These are phyloP conservation scores for Apiospora arundinis DNA, from an alignment of 2,329 filamentous ascomycete genomes.

Conservation along the genomic window DNA sequence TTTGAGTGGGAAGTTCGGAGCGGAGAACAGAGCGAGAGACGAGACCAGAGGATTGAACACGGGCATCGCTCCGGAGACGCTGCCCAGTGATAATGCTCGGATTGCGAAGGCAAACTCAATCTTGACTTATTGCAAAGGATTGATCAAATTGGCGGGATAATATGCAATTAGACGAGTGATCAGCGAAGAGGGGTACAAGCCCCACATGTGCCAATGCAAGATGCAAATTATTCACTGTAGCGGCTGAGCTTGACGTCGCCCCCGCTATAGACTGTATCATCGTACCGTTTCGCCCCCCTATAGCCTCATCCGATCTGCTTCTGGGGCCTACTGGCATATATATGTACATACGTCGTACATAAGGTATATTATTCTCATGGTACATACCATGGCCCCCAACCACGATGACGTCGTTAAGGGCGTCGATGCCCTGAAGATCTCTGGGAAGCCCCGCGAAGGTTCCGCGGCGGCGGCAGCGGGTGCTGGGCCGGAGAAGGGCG, in stretches of 20 bases:
- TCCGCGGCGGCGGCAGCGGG: not conserved
- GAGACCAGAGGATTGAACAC: not conserved
- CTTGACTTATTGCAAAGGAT: not conserved
- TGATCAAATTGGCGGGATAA: not conserved
- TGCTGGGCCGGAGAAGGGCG: not conserved
- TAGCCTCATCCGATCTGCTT: not conserved
- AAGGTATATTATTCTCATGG: not conserved
- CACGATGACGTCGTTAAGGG: not conserved
- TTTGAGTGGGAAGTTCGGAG: not conserved
- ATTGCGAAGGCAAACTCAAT: not conserved
- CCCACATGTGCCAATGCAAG: not conserved
- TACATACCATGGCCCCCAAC: constrained; percentile 4
- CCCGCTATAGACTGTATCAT: not conserved
- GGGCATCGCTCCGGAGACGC: not conserved
- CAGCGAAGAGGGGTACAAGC: not conserved
- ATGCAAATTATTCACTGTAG: constrained; percentile 14
- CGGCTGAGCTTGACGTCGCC: not conserved
- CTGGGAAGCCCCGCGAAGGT: not conserved
- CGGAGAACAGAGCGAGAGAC: not conserved
- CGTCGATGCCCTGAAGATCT: not conserved
- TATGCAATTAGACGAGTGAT: not conserved
- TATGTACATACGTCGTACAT: not conserved
- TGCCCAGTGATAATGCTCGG: not conserved
- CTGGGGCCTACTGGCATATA: not conserved
- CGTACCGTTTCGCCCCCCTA: not conserved